phyloP scores from a whole-genome alignment of 306 rosid species.

The Fagus crenata region DNA sequence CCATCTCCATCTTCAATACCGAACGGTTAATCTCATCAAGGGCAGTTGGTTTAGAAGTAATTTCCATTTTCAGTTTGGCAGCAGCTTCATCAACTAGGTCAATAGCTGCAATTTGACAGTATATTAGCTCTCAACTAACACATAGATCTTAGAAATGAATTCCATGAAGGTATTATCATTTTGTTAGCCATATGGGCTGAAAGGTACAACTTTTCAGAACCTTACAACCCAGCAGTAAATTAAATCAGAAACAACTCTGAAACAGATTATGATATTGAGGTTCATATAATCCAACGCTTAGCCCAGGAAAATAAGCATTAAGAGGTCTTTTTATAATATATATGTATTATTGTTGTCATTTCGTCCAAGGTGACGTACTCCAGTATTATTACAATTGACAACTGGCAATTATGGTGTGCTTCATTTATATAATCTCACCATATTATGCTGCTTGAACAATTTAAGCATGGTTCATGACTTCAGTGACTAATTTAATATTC shows the following conservation, averaged over 20 bases:
- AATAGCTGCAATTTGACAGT: slow-evolving; percentile 64
- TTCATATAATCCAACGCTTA: not conserved
- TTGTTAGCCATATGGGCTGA: not conserved
- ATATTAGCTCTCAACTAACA: slow-evolving; percentile 7
- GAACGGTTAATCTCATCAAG: slow-evolving; percentile 97
- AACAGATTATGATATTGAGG: not conserved
- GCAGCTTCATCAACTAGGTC: slow-evolving; percentile 99
- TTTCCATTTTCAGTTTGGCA: slow-evolving; percentile 97
- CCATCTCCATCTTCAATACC: slow-evolving; percentile 95
- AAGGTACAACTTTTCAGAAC: not conserved
- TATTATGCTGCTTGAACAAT: slow-evolving; percentile 10
- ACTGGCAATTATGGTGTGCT: not conserved
- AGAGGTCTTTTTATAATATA: not conserved
- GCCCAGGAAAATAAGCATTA: not conserved
- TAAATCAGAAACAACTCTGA: not conserved
- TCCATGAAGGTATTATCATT: no score
- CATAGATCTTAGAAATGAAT: not conserved
- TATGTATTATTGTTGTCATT: not conserved
- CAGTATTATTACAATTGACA: slow-evolving; percentile 4
- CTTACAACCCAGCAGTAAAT: not conserved
- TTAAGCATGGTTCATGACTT: not conserved
- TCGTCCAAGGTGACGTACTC: not conserved
- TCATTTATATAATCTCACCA: slow-evolving; percentile 4
- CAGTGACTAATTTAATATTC: not conserved
- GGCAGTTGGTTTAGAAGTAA: slow-evolving; percentile 93